Conservation (phyloP, 169 alveolate genomes). For the Perkinsus chesapeaki region DNA sequence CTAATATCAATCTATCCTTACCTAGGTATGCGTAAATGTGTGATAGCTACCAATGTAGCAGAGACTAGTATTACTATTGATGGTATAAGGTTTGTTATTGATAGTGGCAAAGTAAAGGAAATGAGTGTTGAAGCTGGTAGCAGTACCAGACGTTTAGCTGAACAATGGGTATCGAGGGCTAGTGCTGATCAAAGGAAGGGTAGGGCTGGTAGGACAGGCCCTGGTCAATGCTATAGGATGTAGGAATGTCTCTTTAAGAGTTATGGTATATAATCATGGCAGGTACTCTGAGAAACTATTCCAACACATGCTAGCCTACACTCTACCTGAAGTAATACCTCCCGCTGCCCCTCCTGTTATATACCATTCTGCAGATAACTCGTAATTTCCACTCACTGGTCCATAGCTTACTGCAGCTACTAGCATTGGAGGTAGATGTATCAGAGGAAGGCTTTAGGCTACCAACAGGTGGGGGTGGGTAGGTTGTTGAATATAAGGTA, state of each 20-base stretch:
- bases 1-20: too few species aligned
- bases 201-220: constrained; percentile 93
- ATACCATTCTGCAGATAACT: neutral
- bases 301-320: neutral
- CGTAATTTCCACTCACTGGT: neutral
- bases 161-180: constrained; percentile 73
- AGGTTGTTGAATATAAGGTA: too few species aligned
- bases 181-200: constrained; percentile 90
- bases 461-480: too few species aligned
- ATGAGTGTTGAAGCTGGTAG: constrained; percentile 51
- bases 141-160: constrained; percentile 68
- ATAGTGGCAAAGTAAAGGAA: neutral
- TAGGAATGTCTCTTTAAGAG: constrained; percentile 21
- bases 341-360: neutral
- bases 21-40: constrained; percentile 15
- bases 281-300: neutral
- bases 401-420: neutral
- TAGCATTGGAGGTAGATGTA: neutral
- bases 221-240: constrained; percentile 90
- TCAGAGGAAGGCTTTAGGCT: neutral
- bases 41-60: constrained; percentile 96
- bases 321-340: neutral
- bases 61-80: constrained; percentile 68
- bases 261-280: neutral
- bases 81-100: constrained; percentile 10